These are phyloP conservation scores for Fusarium anguioides DNA, from an alignment of 2,329 filamentous ascomycete species.

Conservation along the genomic window DNA sequence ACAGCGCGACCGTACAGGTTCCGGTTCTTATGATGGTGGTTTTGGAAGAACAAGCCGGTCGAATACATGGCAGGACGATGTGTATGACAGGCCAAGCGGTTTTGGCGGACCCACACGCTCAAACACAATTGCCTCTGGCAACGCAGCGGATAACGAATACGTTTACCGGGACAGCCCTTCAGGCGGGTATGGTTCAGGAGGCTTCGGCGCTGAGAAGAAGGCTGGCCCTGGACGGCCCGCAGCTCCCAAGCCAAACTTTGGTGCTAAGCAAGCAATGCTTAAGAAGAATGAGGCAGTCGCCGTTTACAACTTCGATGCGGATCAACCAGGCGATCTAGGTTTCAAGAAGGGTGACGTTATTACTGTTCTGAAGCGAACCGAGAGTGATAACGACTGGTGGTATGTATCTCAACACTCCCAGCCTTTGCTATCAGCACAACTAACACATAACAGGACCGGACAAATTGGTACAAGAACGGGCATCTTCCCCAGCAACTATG, in stretches of 20 bases:
- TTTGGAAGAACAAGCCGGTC: conserved; percentile 70
- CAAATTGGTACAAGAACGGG: conserved; percentile 85
- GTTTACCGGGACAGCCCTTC: conserved; percentile 61
- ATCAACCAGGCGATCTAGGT: conserved; percentile 89
- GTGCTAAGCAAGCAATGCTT: conserved; percentile 63
- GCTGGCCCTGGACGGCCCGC: conserved; percentile 79
- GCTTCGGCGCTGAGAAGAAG: conserved; percentile 51
- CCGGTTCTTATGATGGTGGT: conserved; percentile 57
- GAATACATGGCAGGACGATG: conserved; percentile 79
- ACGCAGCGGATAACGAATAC: conserved; percentile 61
- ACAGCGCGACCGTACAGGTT: conserved; percentile 49
- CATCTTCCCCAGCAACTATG: conserved; percentile 90
- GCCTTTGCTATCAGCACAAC: background rate
- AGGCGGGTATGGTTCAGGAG: conserved; percentile 33
- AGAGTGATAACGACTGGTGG: conserved; percentile 97
- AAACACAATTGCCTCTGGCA: conserved; percentile 61
- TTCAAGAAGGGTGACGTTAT: conserved; percentile 99
- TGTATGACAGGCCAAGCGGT: conserved; percentile 70
- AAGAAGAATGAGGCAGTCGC: conserved; percentile 87
- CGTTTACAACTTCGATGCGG: conserved; percentile 92
- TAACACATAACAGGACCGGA: conserved; percentile 73
- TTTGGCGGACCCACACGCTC: conserved; percentile 59
- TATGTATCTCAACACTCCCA: conserved; percentile 55
- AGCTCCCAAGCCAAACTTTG: conserved; percentile 90
- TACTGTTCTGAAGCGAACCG: conserved; percentile 92